These are phyloP conservation scores for Diaporthe sp. DNA, from an alignment of 2,329 filamentous ascomycete genomes.

Conservation along the genomic window DNA sequence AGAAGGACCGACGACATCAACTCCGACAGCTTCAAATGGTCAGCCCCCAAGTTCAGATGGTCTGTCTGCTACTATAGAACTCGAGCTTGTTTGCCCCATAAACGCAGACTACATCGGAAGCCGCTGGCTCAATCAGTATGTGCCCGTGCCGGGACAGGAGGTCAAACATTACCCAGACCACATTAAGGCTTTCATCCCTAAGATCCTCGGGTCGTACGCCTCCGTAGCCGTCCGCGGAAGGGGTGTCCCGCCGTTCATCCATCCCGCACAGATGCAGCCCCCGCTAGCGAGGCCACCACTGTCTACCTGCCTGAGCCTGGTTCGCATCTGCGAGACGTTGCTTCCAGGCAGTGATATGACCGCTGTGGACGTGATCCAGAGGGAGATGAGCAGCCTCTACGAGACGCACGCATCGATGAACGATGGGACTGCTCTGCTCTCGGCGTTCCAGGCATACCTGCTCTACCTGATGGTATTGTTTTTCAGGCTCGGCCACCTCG, in stretches of 20 bases:
- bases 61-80: not conserved
- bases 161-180: slow-evolving; percentile 56
- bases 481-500: slow-evolving; percentile 50
- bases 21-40: not conserved
- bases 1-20: not conserved
- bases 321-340: slow-evolving; percentile 55
- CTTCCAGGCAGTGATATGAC: slow-evolving; percentile 50
- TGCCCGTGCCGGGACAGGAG: slow-evolving; percentile 58
- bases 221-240: slow-evolving; percentile 53
- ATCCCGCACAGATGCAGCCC: slow-evolving; percentile 52
- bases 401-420: slow-evolving; percentile 44
- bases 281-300: slow-evolving; percentile 49
- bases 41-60: not conserved
- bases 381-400: slow-evolving; percentile 59
- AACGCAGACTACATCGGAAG: slow-evolving; percentile 61
- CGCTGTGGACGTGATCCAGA: slow-evolving; percentile 52
- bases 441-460: slow-evolving; percentile 66
- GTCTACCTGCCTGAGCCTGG: slow-evolving; percentile 56
- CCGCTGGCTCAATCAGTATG: slow-evolving; percentile 63
- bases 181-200: slow-evolving; percentile 55
- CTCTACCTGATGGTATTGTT: slow-evolving; percentile 65
- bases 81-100: slow-evolving; percentile 60
- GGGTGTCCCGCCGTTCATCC: slow-evolving; percentile 59
- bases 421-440: slow-evolving; percentile 53
- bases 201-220: slow-evolving; percentile 60